A percentile compares a stretch with the other conserved stretches of the same genome.
These are phyloP conservation scores for Acephala macrosclerotiorum DNA, from an alignment of 2,329 filamentous ascomycete genomes.

Conservation along the genomic window DNA sequence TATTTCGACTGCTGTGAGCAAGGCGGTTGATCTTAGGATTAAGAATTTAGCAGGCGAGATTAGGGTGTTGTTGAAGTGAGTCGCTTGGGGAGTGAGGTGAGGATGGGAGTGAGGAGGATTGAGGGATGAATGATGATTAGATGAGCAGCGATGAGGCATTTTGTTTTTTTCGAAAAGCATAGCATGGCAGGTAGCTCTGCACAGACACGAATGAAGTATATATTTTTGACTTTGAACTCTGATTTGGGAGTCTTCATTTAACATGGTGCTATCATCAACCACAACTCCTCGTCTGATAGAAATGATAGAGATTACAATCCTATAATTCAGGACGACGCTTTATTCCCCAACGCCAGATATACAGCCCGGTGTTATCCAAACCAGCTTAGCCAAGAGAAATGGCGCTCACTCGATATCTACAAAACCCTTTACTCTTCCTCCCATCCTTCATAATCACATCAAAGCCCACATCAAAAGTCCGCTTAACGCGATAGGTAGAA, in stretches of 20 bases:
- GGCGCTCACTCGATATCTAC: conserved; percentile 13
- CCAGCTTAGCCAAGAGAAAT: conserved; percentile 2
- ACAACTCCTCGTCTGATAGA: background rate
- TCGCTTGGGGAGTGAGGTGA: conserved; percentile 1
- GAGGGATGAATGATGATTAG: too few species aligned
- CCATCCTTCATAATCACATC: conserved; percentile 1
- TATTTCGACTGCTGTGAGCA: conserved; percentile 56
- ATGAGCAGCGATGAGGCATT: background rate
- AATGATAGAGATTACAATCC: conserved; percentile 7
- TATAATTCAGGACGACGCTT: background rate
- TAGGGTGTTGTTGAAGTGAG: conserved; percentile 31
- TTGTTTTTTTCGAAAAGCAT: background rate
- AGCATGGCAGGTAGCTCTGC: background rate
- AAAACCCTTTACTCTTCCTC: background rate
- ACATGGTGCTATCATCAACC: background rate
- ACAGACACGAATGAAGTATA: background rate
- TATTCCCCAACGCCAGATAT: conserved; percentile 1
- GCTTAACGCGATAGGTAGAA: conserved; percentile 1
- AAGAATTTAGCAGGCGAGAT: conserved; percentile 68
- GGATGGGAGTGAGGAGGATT: too few species aligned
- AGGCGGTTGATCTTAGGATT: conserved; percentile 66
- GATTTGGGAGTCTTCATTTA: background rate
- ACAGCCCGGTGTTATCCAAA: conserved; percentile 1
- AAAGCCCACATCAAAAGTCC: conserved; percentile 15
- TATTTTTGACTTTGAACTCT: background rate